Evolutionary conservation across 2,329 filamentous ascomycete genomes (phyloP).

Genomic region (Ceratocystis albifundus): DNA sequence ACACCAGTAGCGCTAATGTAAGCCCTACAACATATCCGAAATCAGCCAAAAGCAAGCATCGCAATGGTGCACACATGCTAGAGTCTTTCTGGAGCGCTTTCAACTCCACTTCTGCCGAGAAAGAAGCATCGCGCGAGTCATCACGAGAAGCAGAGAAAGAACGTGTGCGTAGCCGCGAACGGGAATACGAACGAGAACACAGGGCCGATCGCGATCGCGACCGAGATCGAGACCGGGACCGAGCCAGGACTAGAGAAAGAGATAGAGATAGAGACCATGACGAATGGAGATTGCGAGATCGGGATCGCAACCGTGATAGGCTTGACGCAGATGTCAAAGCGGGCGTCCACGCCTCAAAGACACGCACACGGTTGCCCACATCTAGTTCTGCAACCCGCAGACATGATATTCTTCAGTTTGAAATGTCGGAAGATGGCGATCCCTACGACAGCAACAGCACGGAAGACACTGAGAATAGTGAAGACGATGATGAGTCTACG

Average conservation of each 20-base stretch:
- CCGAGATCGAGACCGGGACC: not conserved
- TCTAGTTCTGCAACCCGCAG: not conserved
- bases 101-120: constrained; percentile 2
- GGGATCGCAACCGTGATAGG: constrained; percentile 16
- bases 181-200: constrained; percentile 13
- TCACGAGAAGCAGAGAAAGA: constrained; percentile 13
- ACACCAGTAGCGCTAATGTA: not conserved
- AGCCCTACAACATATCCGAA: not conserved
- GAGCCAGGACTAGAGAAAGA: not conserved
- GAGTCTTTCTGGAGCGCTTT: constrained; percentile 17
- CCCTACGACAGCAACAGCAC: not conserved
- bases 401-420: not conserved
- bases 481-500: not conserved
- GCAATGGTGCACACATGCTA: constrained; percentile 5
- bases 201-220: constrained; percentile 13
- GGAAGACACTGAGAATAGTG: not conserved
- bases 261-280: constrained; percentile 4
- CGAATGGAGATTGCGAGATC: constrained; percentile 15
- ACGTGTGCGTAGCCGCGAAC: constrained; percentile 15
- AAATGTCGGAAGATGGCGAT: not conserved
- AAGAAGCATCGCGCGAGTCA: constrained; percentile 15
- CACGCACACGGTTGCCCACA: not conserved
- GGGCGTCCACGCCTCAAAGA: not conserved
- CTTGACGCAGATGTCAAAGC: constrained; percentile 11
- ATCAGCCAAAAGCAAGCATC: constrained; percentile 11